Evolutionary conservation across 1,284 basidiomycete species (phyloP).

Genomic region (Anthracocystis panici-leucophaei): DNA sequence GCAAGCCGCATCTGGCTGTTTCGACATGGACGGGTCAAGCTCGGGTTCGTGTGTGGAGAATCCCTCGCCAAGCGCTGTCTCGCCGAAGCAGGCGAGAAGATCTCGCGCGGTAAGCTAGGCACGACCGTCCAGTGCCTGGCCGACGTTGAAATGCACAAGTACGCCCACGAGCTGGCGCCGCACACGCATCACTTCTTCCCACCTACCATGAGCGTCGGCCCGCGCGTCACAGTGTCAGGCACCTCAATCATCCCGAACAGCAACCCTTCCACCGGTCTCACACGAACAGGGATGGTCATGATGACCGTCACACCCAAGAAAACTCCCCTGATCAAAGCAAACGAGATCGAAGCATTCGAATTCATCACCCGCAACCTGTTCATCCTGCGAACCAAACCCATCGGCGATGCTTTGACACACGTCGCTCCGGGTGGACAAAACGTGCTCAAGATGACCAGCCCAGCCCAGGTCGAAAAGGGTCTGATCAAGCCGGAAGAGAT

Average conservation of each 20-base stretch:
- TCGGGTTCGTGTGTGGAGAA: conserved; percentile 63
- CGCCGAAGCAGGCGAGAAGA: conserved; percentile 43
- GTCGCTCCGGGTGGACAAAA: conserved; percentile 63
- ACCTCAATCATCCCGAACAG: conserved; percentile 52
- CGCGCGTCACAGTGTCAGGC: conserved; percentile 48
- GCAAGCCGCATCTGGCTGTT: conserved; percentile 63
- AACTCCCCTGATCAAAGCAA: conserved; percentile 37
- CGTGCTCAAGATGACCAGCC: conserved; percentile 56
- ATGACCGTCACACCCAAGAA: conserved; percentile 58
- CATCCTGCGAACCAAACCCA: conserved; percentile 51
- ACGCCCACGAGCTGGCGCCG: conserved; percentile 46
- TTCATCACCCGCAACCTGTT: conserved; percentile 65
- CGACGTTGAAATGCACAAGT: conserved; percentile 34
- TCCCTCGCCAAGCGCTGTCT: conserved; percentile 56
- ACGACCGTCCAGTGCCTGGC: conserved; percentile 54
- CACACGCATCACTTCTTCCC: conserved; percentile 59
- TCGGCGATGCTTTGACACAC: conserved; percentile 58
- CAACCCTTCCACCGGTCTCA: conserved; percentile 53
- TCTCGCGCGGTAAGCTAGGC: conserved; percentile 55
- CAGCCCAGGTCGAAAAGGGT: conserved; percentile 38
- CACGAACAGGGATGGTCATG: conserved; percentile 52
- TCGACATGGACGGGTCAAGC: conserved; percentile 56
- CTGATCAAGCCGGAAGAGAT: conserved; percentile 38
- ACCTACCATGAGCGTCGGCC: conserved; percentile 51
- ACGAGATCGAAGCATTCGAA: conserved; percentile 63